These are phyloP conservation scores for Aspergillus unguis DNA, from an alignment of 2,329 filamentous ascomycete genomes.

Conservation along the genomic window DNA sequence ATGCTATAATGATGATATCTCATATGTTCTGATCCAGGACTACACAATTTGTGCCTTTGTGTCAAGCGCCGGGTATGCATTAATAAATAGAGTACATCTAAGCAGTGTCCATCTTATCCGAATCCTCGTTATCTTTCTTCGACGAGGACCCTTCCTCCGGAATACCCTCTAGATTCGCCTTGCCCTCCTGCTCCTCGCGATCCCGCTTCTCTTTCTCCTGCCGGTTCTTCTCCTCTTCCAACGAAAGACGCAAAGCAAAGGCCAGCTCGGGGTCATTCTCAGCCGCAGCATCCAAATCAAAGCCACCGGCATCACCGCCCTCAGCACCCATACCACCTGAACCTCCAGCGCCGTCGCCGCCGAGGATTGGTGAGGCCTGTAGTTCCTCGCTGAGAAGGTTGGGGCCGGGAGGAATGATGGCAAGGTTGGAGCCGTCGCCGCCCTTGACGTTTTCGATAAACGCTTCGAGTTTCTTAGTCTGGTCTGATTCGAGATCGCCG, in stretches of 20 bases:
- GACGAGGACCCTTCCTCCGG: slow-evolving; percentile 71
- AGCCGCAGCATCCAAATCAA: slow-evolving; percentile 79
- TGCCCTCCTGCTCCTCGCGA: slow-evolving; percentile 68
- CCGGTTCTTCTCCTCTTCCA: slow-evolving; percentile 95
- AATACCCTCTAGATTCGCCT: slow-evolving; percentile 75
- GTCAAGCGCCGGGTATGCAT: slow-evolving; percentile 38
- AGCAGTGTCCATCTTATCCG: slow-evolving; percentile 89
- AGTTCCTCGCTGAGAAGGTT: slow-evolving; percentile 92
- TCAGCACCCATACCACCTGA: slow-evolving; percentile 45
- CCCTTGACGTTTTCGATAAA: slow-evolving; percentile 94
- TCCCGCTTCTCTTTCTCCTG: slow-evolving; percentile 81
- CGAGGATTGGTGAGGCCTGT: slow-evolving; percentile 81
- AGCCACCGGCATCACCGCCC: slow-evolving; percentile 55
- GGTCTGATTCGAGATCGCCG: slow-evolving; percentile 86
- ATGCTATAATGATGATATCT: too few species aligned
- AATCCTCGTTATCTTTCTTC: slow-evolving; percentile 56
- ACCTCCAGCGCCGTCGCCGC: slow-evolving; percentile 68
- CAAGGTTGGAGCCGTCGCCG: slow-evolving; percentile 85
- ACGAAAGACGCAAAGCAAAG: slow-evolving; percentile 90
- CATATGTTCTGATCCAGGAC: not conserved
- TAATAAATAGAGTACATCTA: slow-evolving; percentile 38
- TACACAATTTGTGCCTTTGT: not conserved
- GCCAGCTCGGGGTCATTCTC: slow-evolving; percentile 85
- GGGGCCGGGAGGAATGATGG: slow-evolving; percentile 83
- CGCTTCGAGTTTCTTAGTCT: slow-evolving; percentile 80